Conservation (phyloP, 768 basidiomycete genomes). For the Boletellus ananas region DNA sequence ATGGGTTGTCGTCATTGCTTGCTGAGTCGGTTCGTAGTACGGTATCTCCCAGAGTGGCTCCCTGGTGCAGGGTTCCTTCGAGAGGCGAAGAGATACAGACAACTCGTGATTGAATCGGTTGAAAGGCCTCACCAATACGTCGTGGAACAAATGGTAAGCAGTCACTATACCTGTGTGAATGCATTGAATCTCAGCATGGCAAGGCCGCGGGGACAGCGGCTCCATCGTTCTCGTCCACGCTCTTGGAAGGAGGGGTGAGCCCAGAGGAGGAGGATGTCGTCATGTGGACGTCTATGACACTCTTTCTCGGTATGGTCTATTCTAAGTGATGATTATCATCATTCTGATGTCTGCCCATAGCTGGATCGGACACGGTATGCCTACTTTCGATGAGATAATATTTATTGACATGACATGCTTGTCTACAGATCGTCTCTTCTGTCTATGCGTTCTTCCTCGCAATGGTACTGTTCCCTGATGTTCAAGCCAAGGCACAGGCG, state of each 20-base stretch:
- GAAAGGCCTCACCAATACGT: slow-evolving; percentile 44
- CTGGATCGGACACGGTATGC: slow-evolving; percentile 45
- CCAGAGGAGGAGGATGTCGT: slow-evolving; percentile 18
- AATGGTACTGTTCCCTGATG: slow-evolving; percentile 22
- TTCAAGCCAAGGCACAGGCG: slow-evolving; percentile 22
- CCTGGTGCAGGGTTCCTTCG: slow-evolving; percentile 35
- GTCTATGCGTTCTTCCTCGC: slow-evolving; percentile 24
- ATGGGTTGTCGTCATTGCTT: background rate
- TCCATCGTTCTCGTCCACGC: slow-evolving; percentile 18
- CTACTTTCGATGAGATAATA: slow-evolving; percentile 30
- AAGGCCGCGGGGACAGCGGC: slow-evolving; percentile 18
- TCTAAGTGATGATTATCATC: background rate
- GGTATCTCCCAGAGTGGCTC: slow-evolving; percentile 33
- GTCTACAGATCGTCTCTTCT: slow-evolving; percentile 13
- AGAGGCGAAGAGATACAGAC: slow-evolving; percentile 24
- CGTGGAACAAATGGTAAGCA: slow-evolving; percentile 43
- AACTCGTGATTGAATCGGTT: slow-evolving; percentile 35
- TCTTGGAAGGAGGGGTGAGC: slow-evolving; percentile 10
- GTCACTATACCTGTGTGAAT: background rate
- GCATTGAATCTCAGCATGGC: background rate
- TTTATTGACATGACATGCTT: slow-evolving; percentile 4
- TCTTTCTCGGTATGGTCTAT: slow-evolving; percentile 10
- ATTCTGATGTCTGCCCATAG: background rate
- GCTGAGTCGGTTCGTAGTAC: slow-evolving; percentile 18
- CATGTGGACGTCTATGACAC: slow-evolving; percentile 14